Percentiles rank a stretch among this genome's conserved stretches.
Evolutionary conservation across 2,329 filamentous ascomycete species (phyloP).

Genomic region (Phialemonium atrogriseum): DNA sequence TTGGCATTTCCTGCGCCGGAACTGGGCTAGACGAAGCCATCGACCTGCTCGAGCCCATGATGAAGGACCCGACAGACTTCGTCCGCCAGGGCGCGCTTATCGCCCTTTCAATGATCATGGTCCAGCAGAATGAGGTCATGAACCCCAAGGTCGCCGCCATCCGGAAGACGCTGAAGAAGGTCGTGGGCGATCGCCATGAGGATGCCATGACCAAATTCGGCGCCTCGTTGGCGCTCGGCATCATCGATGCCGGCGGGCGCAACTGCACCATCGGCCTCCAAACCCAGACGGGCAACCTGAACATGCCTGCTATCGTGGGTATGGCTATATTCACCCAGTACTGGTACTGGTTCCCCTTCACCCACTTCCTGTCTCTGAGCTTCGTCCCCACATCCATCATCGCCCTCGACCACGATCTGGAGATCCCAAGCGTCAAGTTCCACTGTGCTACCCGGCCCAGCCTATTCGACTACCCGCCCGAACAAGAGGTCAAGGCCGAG

Average conservation of each 20-base stretch:
- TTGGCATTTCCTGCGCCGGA: constrained; percentile 95
- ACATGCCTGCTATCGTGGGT: constrained; percentile 96
- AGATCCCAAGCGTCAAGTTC: constrained; percentile 91
- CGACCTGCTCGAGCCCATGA: constrained; percentile 95
- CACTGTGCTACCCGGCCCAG: constrained; percentile 91
- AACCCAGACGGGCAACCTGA: constrained; percentile 95
- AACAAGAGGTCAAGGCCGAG: constrained; percentile 90
- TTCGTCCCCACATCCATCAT: constrained; percentile 98
- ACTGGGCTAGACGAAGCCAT: constrained; percentile 95
- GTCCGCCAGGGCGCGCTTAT: constrained; percentile 95
- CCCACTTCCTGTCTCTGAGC: constrained; percentile 90
- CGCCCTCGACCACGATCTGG: constrained; percentile 84
- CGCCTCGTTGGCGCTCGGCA: constrained; percentile 85
- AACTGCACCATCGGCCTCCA: constrained; percentile 98
- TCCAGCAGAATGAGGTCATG: constrained; percentile 98
- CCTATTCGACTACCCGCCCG: constrained; percentile 95
- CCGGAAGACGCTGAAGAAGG: constrained; percentile 89
- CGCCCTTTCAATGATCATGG: constrained; percentile 92
- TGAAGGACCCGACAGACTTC: constrained; percentile 98
- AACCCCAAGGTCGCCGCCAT: constrained; percentile 92
- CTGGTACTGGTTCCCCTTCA: constrained; percentile 99
- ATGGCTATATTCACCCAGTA: constrained; percentile 99
- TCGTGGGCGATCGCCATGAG: constrained; percentile 89
- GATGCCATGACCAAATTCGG: constrained; percentile 99
- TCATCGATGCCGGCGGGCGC: constrained; percentile 94